Percentiles rank a stretch among this genome's conserved stretches.
Conservation (phyloP, 2,329 filamentous ascomycete species). For the Microsporum audouinii region DNA sequence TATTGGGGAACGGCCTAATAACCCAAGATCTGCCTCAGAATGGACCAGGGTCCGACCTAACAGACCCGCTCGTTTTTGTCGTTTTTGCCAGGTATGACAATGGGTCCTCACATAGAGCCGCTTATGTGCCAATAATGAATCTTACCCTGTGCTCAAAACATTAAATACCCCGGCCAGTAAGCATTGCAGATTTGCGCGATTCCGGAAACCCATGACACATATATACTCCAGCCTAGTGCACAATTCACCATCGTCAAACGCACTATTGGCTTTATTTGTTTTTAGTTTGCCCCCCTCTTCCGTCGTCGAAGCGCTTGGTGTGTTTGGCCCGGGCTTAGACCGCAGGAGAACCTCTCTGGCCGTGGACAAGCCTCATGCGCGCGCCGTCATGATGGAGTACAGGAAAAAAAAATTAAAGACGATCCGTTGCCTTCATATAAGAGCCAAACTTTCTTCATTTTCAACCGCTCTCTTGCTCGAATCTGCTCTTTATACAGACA, state of each 20-base stretch:
- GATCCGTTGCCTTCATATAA: background rate
- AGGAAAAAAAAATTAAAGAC: background rate
- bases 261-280: slow-evolving; percentile 4
- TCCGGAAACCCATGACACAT: slow-evolving; percentile 5
- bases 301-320: background rate
- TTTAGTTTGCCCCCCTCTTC: slow-evolving; percentile 1
- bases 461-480: background rate
- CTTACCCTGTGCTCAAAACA: background rate
- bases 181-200: slow-evolving; percentile 5
- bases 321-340: background rate
- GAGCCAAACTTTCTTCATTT: background rate
- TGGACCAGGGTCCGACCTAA: background rate
- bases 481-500: background rate
- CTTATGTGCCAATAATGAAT: background rate
- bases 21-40: slow-evolving; percentile 4
- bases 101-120: slow-evolving; percentile 1
- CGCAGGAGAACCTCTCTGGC: background rate
- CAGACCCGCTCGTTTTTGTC: background rate
- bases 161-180: slow-evolving; percentile 1
- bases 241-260: slow-evolving; percentile 5
- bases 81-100: background rate
- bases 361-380: slow-evolving; percentile 1
- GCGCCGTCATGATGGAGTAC: background rate
- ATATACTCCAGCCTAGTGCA: slow-evolving; percentile 4
- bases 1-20: background rate